Evolutionary conservation across 2,329 filamentous ascomycete species (phyloP), one percentile per base, ranked within the genome.

Genomic region (Botrytis sinoallii): DNA sequence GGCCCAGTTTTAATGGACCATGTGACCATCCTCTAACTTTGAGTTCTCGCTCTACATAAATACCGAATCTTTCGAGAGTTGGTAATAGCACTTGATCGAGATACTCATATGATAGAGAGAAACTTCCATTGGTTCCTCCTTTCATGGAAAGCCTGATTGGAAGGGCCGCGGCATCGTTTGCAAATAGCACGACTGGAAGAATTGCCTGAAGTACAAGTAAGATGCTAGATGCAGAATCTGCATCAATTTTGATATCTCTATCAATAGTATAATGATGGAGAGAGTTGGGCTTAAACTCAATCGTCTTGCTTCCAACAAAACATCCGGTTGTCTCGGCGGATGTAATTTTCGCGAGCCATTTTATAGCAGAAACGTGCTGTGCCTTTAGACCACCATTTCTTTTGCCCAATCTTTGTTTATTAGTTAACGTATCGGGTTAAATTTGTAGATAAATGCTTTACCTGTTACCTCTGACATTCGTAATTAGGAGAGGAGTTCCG

Each of bases 81-180:
- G 89, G 89, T 46, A 90, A 81, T 1, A 91, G 83, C 0, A 91
- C 86, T 77, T 90, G 89, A 77, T 89, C 87, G 5, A 90, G 81
- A 77, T 91, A 91, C 77, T 91, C 89, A 74, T 84, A 90, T n/a
- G 85, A 88, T 1, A 85, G 83, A 0, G 88, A 89, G 77, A 85
- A 89, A 16, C 84, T 82, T 3, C 88, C 86, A 75, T 91, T 90
- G 1, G 89, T 90, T 25, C 89, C 89, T 8, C 89, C 89, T 2
- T 85, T 83, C 10, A 91, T 85, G 29, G 84, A 83, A 8, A 90
- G 76, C 44, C 84, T 83, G 35, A 90, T 81, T 2, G 85, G 84
- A 40, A 85, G 82, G 10, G 77, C 80, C n/a, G 75, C 79, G 10
- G 82, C 81, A 74, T 84, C 83, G n/a, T 84, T 83, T 0, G 87